Evolutionary conservation across 1,284 basidiomycete genomes (phyloP), one percentile per base, ranked within the genome.

Genomic region (Coniferiporia sulphurascens): DNA sequence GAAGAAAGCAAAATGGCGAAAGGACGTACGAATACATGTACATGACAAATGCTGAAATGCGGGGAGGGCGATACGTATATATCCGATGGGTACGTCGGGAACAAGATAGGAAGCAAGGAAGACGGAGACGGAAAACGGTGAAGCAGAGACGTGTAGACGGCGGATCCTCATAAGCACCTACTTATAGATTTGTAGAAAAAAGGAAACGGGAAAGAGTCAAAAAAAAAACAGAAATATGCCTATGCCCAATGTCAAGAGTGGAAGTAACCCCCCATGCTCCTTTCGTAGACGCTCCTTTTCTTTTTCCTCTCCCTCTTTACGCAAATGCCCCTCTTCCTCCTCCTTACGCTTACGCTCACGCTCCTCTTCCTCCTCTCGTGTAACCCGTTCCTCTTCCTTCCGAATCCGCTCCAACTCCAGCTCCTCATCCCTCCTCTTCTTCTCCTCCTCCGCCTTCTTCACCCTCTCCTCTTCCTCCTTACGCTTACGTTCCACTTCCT

Each of bases 161-260:
- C 3, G 41, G 35, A 2, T n/a, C 27, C 12, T 34, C 32, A 45
- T 46, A 36, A 50, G 52, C 36, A 59, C 17, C 8, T 5, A 27
- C 27, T 27, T 41, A 53, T 17, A 59, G 36, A 27, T 5, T 27
- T 41, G 48, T 17, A 59, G 36, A 59, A 41, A 46, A 27, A 38
- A 13, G 54, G 38, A 27, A 27, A 27, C 27, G 5, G 27, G 5
- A 27, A 27, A 27, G 27, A 5, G 27, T 3, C 27, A 27, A 27
- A 27, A 27, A 27, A 2, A 27, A 27, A 27, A 27, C 27, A 27
- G 27, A 27, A 27, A 27, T 36, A 55, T 53, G 65, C 75, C 74
- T 80, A 85, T 70, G 79, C 78, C 75, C 74, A 79, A 85, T 70
- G 79, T 78, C 67, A 87, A 73, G 58, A 87, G 75, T 65, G 68